Evolutionary conservation across 73 alveolate genomes (phyloP), one percentile per base, ranked within the genome.

Genomic region (Symbiodinium pilosum): DNA sequence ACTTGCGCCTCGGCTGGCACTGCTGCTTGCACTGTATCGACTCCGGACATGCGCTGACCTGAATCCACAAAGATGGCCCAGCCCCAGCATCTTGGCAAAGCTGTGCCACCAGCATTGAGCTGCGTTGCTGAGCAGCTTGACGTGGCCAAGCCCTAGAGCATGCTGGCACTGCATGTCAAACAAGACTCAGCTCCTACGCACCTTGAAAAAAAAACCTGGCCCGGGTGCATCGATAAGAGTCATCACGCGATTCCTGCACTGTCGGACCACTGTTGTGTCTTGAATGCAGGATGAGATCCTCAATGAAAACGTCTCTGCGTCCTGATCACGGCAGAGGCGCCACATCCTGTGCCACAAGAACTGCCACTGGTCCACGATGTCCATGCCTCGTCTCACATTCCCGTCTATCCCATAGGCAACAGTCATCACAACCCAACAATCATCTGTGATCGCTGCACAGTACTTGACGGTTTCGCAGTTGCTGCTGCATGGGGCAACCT

Each of bases 191-290:
- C 28, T 73, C 44, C 4, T 0, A 12, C 42, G 42, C 85, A 30
- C 85, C 85, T 73, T 73, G 85, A 73, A 73, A 43, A 73, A 34
- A 43, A 32, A 73, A 26, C 34, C 85, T 24, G 85, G 30, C 85
- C 44, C 44, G 6, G 85, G 85, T 73, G 44, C 30, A 16, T 73
- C 85, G 24, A 73, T 43, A n/a, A 73, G 43, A 18, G 85, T 34
- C 85, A 73, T 73, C 44, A 73, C 85, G 16, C 85, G 85, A 36
- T 73, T 73, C 85, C 85, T 73, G 85, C 43, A 12, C n/a, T n/a
- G n/a, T n/a, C n/a, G n/a, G n/a, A n/a, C n/a, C n/a, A n/a, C n/a
- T n/a, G n/a, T n/a, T n/a, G n/a, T n/a, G n/a, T n/a, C n/a, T n/a
- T n/a, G n/a, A n/a, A n/a, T n/a, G n/a, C n/a, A n/a, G n/a, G n/a